Conservation (phyloP, 2,329 filamentous ascomycete species). For the Chrysosporium queenslandicum region DNA sequence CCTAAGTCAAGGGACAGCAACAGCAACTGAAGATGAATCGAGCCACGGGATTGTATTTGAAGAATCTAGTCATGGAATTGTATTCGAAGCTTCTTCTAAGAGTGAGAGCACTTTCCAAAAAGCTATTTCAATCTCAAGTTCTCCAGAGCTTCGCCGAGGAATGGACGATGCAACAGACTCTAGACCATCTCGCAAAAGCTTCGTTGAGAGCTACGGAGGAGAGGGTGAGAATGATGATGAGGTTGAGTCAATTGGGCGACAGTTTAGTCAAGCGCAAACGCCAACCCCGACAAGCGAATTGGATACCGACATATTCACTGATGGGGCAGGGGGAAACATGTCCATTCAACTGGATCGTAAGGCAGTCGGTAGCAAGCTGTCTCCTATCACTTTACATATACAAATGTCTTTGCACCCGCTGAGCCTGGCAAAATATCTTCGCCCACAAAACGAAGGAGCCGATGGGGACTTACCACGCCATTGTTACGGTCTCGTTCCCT, state of each 20-base stretch:
- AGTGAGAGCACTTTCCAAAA: conserved; percentile 19
- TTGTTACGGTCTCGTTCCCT: conserved; percentile 52
- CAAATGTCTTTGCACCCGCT: conserved; percentile 58
- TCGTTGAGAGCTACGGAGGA: conserved; percentile 9
- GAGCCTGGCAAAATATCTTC: conserved; percentile 50
- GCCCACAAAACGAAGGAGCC: conserved; percentile 1
- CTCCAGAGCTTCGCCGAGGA: conserved; percentile 9
- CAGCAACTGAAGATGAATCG: conserved; percentile 10
- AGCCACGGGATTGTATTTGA: conserved; percentile 33
- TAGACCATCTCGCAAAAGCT: conserved; percentile 8
- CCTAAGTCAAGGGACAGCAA: conserved; percentile 13
- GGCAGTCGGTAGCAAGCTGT: conserved; percentile 24
- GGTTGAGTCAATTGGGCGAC: conserved; percentile 41
- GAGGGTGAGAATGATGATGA: conserved; percentile 36
- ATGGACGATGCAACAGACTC: not conserved
- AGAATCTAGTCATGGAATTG: conserved; percentile 23
- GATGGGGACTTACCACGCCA: conserved; percentile 36
- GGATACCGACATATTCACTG: conserved; percentile 34
- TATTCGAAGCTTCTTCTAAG: conserved; percentile 24
- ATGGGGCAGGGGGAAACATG: conserved; percentile 30
- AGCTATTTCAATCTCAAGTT: conserved; percentile 16
- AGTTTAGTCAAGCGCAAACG: conserved; percentile 27
- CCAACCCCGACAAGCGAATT: conserved; percentile 28
- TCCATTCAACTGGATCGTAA: conserved; percentile 27
- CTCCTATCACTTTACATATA: conserved; percentile 48